A percentile compares a stretch with the other conserved stretches of the same genome.
phyloP scores from a whole-genome alignment of 1,139 yeast species.

The Debaryomycetaceae sp. region DNA sequence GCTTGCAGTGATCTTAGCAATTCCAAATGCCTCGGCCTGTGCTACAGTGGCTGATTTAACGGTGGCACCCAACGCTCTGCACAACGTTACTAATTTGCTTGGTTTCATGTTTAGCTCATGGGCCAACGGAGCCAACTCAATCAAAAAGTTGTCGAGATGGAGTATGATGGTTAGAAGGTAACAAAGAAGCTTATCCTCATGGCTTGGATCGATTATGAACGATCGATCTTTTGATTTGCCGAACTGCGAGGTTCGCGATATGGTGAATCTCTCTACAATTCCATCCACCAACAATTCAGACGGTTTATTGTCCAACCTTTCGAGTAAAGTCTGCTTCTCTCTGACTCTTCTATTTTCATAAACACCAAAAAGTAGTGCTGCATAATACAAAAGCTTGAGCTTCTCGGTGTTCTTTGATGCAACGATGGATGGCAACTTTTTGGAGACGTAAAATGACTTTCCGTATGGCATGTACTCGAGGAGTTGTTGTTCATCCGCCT shows the following conservation, averaged over 20 bases:
- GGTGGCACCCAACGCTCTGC: slow-evolving; percentile 79
- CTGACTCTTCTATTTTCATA: slow-evolving; percentile 68
- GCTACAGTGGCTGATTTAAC: slow-evolving; percentile 73
- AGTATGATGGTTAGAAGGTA: slow-evolving; percentile 69
- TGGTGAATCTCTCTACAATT: slow-evolving; percentile 65
- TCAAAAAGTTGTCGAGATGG: slow-evolving; percentile 71
- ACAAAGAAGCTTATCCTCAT: slow-evolving; percentile 83
- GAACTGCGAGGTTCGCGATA: slow-evolving; percentile 57
- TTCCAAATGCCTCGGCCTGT: slow-evolving; percentile 82
- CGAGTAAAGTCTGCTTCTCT: slow-evolving; percentile 57
- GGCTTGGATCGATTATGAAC: slow-evolving; percentile 77
- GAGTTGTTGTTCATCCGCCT: slow-evolving; percentile 44
- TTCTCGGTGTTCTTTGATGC: slow-evolving; percentile 49
- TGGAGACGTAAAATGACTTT: slow-evolving; percentile 52
- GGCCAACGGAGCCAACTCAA: slow-evolving; percentile 79
- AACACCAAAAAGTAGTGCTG: slow-evolving; percentile 75
- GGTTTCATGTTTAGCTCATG: slow-evolving; percentile 84
- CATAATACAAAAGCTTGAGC: slow-evolving; percentile 70
- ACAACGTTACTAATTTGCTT: slow-evolving; percentile 61
- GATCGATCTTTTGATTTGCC: slow-evolving; percentile 75
- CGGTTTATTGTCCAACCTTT: slow-evolving; percentile 58
- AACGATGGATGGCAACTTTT: slow-evolving; percentile 43
- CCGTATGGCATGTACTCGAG: slow-evolving; percentile 60
- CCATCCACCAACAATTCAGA: slow-evolving; percentile 75
- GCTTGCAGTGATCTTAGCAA: slow-evolving; percentile 61